Base-by-base conservation (phyloP, 495 filamentous ascomycete genomes). In the Xylaria scruposa region DNA sequence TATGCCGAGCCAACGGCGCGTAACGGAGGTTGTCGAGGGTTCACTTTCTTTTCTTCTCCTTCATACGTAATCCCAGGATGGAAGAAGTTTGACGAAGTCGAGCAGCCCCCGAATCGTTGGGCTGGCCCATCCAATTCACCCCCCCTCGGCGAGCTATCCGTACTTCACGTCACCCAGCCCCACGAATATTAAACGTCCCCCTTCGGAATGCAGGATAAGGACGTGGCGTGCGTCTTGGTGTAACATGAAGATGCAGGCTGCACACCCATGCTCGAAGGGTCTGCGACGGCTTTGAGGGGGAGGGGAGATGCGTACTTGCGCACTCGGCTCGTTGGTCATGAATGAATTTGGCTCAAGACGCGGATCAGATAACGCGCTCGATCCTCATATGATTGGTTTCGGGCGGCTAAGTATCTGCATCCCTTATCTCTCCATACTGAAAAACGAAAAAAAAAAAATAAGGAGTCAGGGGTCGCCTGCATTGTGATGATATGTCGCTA, bases 11-110 rank as follows among this genome's bases (percentile, higher is more conserved):
- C 47, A 6, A 67, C 64, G 67, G 53, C 67, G 38, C 40, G 38
- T 31, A 19, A 59, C 53, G 67, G 67, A 69, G 36, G 36, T 31
- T 44, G 24, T 60, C 33, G 5, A 47, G 53, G 53, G 17, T 60
- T 58, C 38, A 49, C 67, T 36, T 24, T 53, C 67, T 53, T 56
- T 59, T 69, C 54, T 69, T 60, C 29, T 31, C 29, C 29, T 31
- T 31, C 29, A 53, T 69, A 69, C 67, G 67, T 69, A 69, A 69
- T 60, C 60, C 38, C 67, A 53, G 67, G 24, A 69, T 59, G 67
- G 40, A 38, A 69, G 67, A 59, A 33, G 10, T 26, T 31, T 40
- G 40, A 60, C 24, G 67, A 31, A 47, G 40, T n/a, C 54, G 17
- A 46, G 36, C 40, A 21, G 36, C 26, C 9, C 53, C 21, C 67